Percentiles rank a stretch among this genome's conserved stretches.
These are phyloP conservation scores for Plectosphaerella cucumerina DNA, from an alignment of 2,329 filamentous ascomycete species.

Conservation along the genomic window DNA sequence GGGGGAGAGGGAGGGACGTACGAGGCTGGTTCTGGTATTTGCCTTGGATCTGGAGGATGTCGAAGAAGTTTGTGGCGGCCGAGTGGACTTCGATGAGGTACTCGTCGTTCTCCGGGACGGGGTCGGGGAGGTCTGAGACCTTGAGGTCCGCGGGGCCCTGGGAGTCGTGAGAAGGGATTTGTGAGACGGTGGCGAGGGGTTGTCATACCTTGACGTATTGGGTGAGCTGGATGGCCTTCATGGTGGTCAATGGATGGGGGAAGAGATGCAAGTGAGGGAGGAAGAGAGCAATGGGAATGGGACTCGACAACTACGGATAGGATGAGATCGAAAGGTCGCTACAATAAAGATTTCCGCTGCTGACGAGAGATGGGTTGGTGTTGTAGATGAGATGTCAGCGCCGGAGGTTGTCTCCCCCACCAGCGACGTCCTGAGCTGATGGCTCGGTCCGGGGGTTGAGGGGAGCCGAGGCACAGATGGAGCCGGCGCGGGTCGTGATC, in stretches of 20 bases:
- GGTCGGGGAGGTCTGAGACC: constrained; percentile 71
- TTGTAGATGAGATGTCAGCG: too few species aligned
- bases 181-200: neutral
- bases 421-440: too few species aligned
- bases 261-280: neutral
- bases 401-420: too few species aligned
- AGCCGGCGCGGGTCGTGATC: neutral
- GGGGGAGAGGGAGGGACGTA: constrained; percentile 21
- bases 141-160: constrained; percentile 76
- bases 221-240: constrained; percentile 71
- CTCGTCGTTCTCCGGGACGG: constrained; percentile 64
- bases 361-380: neutral
- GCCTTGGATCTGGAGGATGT: constrained; percentile 89
- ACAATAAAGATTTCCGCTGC: neutral
- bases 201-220: constrained; percentile 66
- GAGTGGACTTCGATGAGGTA: constrained; percentile 87
- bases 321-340: neutral
- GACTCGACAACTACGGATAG: neutral
- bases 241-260: constrained; percentile 41
- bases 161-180: neutral
- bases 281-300: neutral
- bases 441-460: neutral
- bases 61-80: constrained; percentile 92
- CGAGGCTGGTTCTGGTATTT: constrained; percentile 92
- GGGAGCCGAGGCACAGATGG: neutral